These are phyloP conservation scores for Aspergillus carbonarius DNA, from an alignment of 2,329 filamentous ascomycete genomes.

Conservation along the genomic window DNA sequence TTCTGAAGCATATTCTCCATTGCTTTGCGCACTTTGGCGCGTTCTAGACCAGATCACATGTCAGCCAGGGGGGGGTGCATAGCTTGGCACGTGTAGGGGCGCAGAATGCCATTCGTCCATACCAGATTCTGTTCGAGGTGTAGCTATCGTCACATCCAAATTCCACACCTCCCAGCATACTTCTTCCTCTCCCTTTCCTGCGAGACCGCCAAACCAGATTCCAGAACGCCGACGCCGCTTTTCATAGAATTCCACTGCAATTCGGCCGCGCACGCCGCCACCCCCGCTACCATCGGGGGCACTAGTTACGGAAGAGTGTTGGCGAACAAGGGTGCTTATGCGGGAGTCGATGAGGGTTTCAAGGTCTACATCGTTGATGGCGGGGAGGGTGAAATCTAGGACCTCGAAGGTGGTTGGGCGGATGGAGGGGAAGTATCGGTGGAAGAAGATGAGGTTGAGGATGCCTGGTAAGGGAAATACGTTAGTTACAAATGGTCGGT, in stretches of 20 bases:
- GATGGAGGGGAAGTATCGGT: conserved; percentile 90
- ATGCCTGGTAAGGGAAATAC: conserved; percentile 59
- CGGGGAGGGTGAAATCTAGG: conserved; percentile 84
- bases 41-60: conserved; percentile 57
- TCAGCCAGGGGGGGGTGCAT: neutral
- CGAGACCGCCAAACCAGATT: conserved; percentile 59
- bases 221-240: conserved; percentile 81
- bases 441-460: conserved; percentile 97
- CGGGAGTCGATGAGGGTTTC: conserved; percentile 92
- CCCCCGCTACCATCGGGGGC: conserved; percentile 29
- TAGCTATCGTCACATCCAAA: conserved; percentile 87
- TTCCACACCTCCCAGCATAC: conserved; percentile 98
- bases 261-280: conserved; percentile 69
- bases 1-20: conserved; percentile 89
- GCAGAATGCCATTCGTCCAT: conserved; percentile 33
- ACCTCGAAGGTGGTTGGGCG: conserved; percentile 81
- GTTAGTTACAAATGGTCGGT: neutral
- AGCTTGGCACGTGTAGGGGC: neutral
- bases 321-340: conserved; percentile 73
- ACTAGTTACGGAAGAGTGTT: conserved; percentile 62
- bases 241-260: conserved; percentile 92
- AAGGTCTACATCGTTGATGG: conserved; percentile 85
- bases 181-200: conserved; percentile 75
- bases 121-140: conserved; percentile 86
- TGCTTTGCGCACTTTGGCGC: conserved; percentile 80